phyloP scores from a whole-genome alignment of 345 rosid species.

The Eucalyptus erythrocorys region DNA sequence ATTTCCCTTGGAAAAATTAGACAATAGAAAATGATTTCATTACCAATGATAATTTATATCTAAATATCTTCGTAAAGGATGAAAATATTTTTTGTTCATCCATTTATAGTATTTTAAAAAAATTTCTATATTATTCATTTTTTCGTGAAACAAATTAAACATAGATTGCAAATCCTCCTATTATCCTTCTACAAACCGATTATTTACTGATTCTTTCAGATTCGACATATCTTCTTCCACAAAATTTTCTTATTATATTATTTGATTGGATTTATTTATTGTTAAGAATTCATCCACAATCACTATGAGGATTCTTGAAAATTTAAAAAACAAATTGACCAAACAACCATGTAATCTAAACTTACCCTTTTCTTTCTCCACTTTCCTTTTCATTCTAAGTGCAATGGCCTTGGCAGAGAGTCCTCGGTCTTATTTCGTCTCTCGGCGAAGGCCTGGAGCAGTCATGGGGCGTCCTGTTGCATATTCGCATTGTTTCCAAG shows the following conservation, averaged over 20 bases:
- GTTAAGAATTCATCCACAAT: background rate
- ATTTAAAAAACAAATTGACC: background rate
- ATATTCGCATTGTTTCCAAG: background rate
- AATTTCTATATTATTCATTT: background rate
- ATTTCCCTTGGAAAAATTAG: background rate
- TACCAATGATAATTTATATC: background rate
- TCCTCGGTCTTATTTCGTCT: background rate
- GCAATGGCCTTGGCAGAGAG: background rate
- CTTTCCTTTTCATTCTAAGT: background rate
- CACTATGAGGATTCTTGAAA: background rate
- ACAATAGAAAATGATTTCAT: background rate
- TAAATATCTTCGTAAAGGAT: background rate
- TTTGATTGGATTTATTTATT: background rate
- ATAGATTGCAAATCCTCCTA: background rate
- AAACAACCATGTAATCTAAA: background rate
- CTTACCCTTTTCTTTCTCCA: background rate
- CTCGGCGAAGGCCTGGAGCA: background rate
- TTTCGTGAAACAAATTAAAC: accelerated
- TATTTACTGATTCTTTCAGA: background rate
- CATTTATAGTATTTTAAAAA: background rate
- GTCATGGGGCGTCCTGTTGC: background rate
- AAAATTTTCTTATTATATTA: background rate
- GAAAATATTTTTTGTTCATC: background rate
- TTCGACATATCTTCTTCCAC: background rate
- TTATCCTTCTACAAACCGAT: background rate